phyloP scores from a whole-genome alignment of 1,284 basidiomycete genomes.

The Irpex sp. region DNA sequence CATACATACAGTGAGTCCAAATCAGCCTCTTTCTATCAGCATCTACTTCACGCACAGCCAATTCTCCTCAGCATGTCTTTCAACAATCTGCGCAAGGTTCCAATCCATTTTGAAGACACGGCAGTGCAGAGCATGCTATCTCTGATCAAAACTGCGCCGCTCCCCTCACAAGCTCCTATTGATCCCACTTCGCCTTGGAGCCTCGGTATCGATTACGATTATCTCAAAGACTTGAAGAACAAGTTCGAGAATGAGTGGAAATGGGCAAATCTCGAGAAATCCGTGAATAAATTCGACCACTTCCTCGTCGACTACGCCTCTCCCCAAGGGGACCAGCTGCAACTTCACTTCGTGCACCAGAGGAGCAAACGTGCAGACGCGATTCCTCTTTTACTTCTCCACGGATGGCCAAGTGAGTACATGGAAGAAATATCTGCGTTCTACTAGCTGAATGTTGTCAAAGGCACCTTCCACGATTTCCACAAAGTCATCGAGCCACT shows the following conservation, averaged over 20 bases:
- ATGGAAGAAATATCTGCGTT: background rate
- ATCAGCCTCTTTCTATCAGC: background rate
- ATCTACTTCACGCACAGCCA: background rate
- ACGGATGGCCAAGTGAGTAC: slow-evolving; percentile 17
- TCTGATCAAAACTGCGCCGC: background rate
- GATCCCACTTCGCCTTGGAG: background rate
- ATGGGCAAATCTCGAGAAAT: slow-evolving; percentile 13
- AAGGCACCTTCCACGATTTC: slow-evolving; percentile 17
- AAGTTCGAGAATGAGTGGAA: slow-evolving; percentile 2
- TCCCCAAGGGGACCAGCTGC: slow-evolving; percentile 5
- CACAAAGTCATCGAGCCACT: slow-evolving; percentile 11
- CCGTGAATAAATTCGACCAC: slow-evolving; percentile 14
- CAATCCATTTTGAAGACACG: background rate
- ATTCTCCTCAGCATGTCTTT: background rate
- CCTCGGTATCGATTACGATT: background rate
- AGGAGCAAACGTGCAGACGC: slow-evolving; percentile 11
- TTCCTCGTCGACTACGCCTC: slow-evolving; percentile 9
- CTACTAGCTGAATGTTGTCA: background rate
- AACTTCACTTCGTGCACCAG: slow-evolving; percentile 14
- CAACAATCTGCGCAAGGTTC: background rate
- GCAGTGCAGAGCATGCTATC: background rate
- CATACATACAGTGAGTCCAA: background rate
- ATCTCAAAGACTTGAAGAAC: background rate
- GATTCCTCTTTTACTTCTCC: slow-evolving; percentile 13
- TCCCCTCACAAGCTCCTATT: background rate